Evolutionary conservation across 202 grass and related monocot genomes (phyloP), one percentile per base, ranked within the genome.

Genomic region (Eragrostis tef): DNA sequence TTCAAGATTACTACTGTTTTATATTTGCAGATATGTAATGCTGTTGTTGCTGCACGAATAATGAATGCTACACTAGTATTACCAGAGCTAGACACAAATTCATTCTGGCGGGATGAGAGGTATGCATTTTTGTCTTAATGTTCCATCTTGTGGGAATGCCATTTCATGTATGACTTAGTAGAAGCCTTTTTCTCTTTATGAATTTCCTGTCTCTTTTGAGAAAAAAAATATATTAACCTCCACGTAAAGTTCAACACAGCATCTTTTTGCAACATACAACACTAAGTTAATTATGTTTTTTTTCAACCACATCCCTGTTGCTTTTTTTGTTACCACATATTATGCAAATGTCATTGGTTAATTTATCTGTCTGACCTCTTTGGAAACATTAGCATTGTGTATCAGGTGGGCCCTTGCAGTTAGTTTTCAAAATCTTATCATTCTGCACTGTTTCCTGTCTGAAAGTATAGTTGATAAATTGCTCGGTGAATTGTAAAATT

Each of bases 1-100:
- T 11, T 71, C 62, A 70, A 80, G 65, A 12, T 69, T 72, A 22
- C 22, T 34, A 22, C 43, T 68, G 9, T 73, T 43, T 42, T 80
- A 47, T 66, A 80, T 82, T 68, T 87, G 53, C 77, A 97, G 94
- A 97, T 97, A 87, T 94, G 94, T 48, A 97, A 97, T 92, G 94
- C 94, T 86, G 94, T 97, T 89, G 70, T 93, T 82, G 94, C 90
- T 90, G 94, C 94, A 84, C 84, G 90, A 48, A 97, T 97, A 48
- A 97, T 97, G 94, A 94, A 97, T 86, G 94, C 94, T 57, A 94
- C 94, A 68, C 84, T 94, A 47, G 88, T 97, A 31, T 79, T 97
- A 73, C 94, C 94, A 78, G 92, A 97, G 71, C 84, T 97, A 85
- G 94, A 97, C 64, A 86, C 94, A 79, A 97, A 97, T 83, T 97